Evolutionary conservation across 2,329 filamentous ascomycete species (phyloP).

Genomic region (Colletotrichum destructivum): DNA sequence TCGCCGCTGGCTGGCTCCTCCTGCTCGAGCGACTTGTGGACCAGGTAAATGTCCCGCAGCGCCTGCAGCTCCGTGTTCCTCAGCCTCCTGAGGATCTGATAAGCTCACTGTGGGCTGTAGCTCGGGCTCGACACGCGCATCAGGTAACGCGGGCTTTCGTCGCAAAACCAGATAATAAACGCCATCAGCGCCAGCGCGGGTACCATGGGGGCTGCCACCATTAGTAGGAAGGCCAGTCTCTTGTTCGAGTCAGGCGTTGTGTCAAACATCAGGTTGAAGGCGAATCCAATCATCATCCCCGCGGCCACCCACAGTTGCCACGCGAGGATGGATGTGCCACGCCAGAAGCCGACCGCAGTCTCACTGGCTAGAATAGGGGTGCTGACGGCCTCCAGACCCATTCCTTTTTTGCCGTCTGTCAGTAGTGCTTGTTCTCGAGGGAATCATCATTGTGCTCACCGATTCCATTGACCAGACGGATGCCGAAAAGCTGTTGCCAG

Average conservation of each 20-base stretch:
- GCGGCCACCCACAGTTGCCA: slow-evolving; percentile 62
- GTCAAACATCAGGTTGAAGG: slow-evolving; percentile 56
- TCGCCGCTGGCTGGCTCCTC: slow-evolving; percentile 38
- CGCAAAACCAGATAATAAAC: slow-evolving; percentile 53
- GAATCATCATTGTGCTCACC: slow-evolving; percentile 48
- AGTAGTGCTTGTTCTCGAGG: background rate
- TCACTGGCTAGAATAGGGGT: slow-evolving; percentile 64
- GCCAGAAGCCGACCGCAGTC: slow-evolving; percentile 63
- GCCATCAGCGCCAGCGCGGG: slow-evolving; percentile 53
- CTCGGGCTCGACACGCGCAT: slow-evolving; percentile 54
- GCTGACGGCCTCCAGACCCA: slow-evolving; percentile 65
- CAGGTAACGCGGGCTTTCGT: slow-evolving; percentile 58
- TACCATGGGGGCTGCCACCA: slow-evolving; percentile 54
- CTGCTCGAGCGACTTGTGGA: slow-evolving; percentile 52
- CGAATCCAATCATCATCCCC: slow-evolving; percentile 55
- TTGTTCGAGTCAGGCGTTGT: slow-evolving; percentile 18
- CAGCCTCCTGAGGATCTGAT: slow-evolving; percentile 51
- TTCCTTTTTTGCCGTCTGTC: slow-evolving; percentile 49
- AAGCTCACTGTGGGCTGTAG: slow-evolving; percentile 53
- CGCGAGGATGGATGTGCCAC: slow-evolving; percentile 62
- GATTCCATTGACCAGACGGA: slow-evolving; percentile 57
- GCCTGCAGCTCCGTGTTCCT: slow-evolving; percentile 60
- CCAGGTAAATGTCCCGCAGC: slow-evolving; percentile 57
- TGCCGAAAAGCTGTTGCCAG: slow-evolving; percentile 53
- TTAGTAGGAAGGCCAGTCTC: slow-evolving; percentile 47